These are phyloP conservation scores for Syzygium syzygioides DNA, from an alignment of 441 rosid genomes.

Conservation along the genomic window DNA sequence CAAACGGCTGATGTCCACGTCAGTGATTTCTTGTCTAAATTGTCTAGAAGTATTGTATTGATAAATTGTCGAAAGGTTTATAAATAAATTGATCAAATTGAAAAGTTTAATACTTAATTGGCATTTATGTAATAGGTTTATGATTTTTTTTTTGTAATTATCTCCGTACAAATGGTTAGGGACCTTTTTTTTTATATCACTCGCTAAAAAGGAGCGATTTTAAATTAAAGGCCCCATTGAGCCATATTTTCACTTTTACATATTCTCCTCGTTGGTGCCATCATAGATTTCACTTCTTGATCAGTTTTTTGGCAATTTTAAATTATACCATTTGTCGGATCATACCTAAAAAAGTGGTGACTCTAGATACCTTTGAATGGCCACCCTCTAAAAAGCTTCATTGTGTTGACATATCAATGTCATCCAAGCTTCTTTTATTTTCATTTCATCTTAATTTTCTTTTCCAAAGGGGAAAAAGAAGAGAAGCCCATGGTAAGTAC, in stretches of 20 bases:
- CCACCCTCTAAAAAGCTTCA: neutral
- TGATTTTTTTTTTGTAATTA: neutral
- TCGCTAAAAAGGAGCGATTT: neutral
- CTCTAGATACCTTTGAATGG: neutral
- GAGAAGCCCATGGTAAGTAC: neutral
- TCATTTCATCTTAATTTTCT: neutral
- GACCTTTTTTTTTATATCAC: neutral
- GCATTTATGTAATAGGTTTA: rapidly evolving
- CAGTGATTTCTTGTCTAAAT: rapidly evolving
- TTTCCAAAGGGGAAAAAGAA: neutral
- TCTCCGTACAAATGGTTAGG: neutral
- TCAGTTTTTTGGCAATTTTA: neutral
- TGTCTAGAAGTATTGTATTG: neutral
- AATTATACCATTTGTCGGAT: neutral
- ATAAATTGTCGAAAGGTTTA: neutral
- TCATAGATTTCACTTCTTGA: neutral
- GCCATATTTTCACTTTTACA: neutral
- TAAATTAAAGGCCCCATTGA: neutral
- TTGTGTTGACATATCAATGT: neutral
- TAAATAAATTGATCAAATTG: neutral
- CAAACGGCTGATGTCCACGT: rapidly evolving
- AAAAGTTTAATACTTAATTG: neutral
- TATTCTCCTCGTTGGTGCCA: neutral
- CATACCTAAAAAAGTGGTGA: neutral
- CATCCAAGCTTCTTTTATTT: neutral